Evolutionary conservation across 768 basidiomycete species (phyloP), one percentile per base, ranked within the genome.

Genomic region (Phaeotremella skinneri): DNA sequence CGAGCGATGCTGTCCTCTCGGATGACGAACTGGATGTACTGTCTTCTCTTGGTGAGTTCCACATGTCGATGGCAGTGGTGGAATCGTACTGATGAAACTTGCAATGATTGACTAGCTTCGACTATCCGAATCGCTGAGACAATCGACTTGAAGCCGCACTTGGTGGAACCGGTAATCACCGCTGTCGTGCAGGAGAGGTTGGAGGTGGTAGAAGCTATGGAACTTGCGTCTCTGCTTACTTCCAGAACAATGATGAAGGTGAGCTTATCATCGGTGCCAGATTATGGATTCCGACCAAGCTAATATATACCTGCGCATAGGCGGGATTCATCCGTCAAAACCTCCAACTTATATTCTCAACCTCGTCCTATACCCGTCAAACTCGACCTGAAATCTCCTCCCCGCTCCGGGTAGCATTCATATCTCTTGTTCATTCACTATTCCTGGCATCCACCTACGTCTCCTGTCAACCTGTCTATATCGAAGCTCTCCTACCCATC

Each of bases 391-490:
- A 61, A 41, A 29, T 63, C 63, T 7, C 62, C 72, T 3, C 68
- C 76, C 29, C 61, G 1, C 50, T 58, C 29, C 81, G 85, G 21
- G 79, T 82, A 23, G 77, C 80, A 2, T 70, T 88, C 27, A 79
- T 86, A 34, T 65, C 77, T n/a, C 75, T 89, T 0, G 76, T 93
- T 2, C 80, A 84, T 45, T 76, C 78, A 2, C 80, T 94, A 1
- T 96, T 93, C 79, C 75, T 82, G 55, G 81, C 86, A 14, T 86
- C 92, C 68, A 89, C 91, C 0, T 76, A 81, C 13, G 90, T 90
- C 66, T 87, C 91, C 1, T 93, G 89, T 68, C 93, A 94, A 72
- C 82, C 86, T 9, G 87, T 84, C 2, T 90, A 93, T 63, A 78
- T 93, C 43, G 85, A 89, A 47, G 90, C 89, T 1, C 80, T 98